Evolutionary conservation across 2,329 filamentous ascomycete species (phyloP), one percentile per base, ranked within the genome.

Genomic region (Penicillium sp.): DNA sequence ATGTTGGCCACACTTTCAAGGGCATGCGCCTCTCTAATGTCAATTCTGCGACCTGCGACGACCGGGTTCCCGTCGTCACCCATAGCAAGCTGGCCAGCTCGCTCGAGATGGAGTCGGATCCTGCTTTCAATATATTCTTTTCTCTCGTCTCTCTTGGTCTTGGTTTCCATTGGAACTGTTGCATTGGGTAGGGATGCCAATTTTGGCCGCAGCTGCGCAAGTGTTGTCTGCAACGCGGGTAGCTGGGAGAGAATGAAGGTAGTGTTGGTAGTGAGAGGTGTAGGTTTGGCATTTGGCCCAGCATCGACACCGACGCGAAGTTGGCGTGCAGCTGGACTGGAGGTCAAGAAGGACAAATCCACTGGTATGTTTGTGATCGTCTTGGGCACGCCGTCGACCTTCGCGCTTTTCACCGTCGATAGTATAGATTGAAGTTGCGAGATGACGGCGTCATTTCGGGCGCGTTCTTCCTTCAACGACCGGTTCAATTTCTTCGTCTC

Each of bases 61-160:
- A 72, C 64, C 9, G 67, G 59, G 45, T 71, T 67, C 14, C 68
- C 66, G 43, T 72, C 68, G 29, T 66, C 60, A 9, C 68, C 66
- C 50, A 71, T 63, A 7, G 68, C 64, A 45, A 75, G 56, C 53
- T 74, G 72, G 7, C 75, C 75, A 39, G 71, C 67, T 23, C 76
- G 70, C 75, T 96, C 90, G 38, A 97, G 76, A 69, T 95, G 89
- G 56, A 88, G 81, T 61, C 84, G 79, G 47, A 90, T 89, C 66
- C 91, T 86, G 50, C 82, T 82, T 74, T 97, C 92, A 45, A 97
- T 86, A 70, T 97, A 97, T 61, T 88, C 83, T 53, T 87, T 80
- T 56, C 93, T 80, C 70, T 94, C 86, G 49, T 85, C 82, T 36
- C 86, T 81, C 76, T 85, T 89, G 42, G 81, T 81, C 58, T 79